A percentile compares a stretch with the other conserved stretches of the same genome.
phyloP scores from a whole-genome alignment of 1,284 basidiomycete genomes.

The Wolfiporia cocos region DNA sequence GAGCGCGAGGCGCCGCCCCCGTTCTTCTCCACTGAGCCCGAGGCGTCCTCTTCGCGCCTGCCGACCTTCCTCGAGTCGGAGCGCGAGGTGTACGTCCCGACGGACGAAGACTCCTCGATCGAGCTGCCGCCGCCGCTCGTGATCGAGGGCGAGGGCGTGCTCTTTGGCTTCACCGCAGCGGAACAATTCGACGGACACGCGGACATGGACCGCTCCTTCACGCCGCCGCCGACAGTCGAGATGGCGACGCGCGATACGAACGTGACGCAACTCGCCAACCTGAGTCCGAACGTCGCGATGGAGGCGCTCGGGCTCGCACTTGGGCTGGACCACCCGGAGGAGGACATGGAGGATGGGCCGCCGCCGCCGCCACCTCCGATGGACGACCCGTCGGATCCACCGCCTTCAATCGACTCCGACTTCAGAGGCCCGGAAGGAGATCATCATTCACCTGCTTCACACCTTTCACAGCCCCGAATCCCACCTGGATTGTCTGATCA shows the following conservation, averaged over 20 bases:
- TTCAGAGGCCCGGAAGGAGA: constrained; percentile 53
- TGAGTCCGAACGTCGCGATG: constrained; percentile 48
- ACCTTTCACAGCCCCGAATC: constrained; percentile 32
- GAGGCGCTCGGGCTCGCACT: constrained; percentile 54
- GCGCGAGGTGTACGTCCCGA: constrained; percentile 56
- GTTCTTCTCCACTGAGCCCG: constrained; percentile 51
- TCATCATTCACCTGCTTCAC: constrained; percentile 35
- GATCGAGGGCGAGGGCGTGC: constrained; percentile 63
- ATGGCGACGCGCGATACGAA: constrained; percentile 62
- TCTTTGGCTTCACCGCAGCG: constrained; percentile 62
- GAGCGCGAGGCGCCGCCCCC: constrained; percentile 77
- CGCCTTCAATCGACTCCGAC: constrained; percentile 75
- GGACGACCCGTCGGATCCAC: constrained; percentile 81
- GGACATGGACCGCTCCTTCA: constrained; percentile 47
- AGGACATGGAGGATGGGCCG: constrained; percentile 4
- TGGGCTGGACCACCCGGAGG: constrained; percentile 49
- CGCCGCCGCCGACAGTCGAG: constrained; percentile 67
- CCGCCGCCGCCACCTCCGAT: constrained; percentile 66
- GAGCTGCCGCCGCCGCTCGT: constrained; percentile 25
- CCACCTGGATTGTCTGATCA: constrained; percentile 16
- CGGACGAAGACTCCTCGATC: constrained; percentile 32
- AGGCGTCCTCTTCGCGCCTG: constrained; percentile 50
- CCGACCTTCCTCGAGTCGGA: constrained; percentile 76
- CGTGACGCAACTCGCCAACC: constrained; percentile 56
- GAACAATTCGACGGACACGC: constrained; percentile 77